Evolutionary conservation across 2,329 filamentous ascomycete genomes (phyloP), one percentile per base, ranked within the genome.

Genomic region (Penicillium crustosum): DNA sequence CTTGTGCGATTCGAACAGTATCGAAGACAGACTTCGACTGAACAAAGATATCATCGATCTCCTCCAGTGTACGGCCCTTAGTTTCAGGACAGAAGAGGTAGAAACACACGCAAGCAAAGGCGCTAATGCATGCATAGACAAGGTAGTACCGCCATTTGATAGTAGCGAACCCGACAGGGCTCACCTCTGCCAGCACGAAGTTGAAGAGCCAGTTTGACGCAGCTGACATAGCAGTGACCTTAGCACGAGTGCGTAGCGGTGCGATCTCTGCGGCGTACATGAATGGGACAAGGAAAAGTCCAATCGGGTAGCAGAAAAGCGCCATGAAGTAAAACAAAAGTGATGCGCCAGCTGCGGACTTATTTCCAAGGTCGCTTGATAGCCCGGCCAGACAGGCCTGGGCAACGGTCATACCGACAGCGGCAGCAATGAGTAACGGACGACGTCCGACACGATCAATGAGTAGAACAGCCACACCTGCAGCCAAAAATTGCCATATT

Each of bases 251-350:
- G 45, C 66, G 63, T 23, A 70, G 35, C 0, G 69, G 83, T 1
- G 82, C 82, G 9, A 86, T 76, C 67, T 86, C 83, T 1, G 83
- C 81, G 56, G 82, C 83, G 70, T 86, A 86, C 43, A 86, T 74
- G 72, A 85, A 86, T 64, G 84, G 85, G 45, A 82, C 79, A 2
- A 83, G 82, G 1, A 85, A 75, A 69, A 84, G 84, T 0, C 83
- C 83, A 57, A 86, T 82, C 0, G 82, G 83, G 38, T 84, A 81
- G 71, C 86, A 86, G 66, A 81, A 83, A 70, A 85, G 82, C 73
- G 83, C 86, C 35, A 85, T 69, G 69, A 83, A 86, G 52, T 86
- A 77, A 72, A 86, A 85, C 62, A 82, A 77, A 1, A 80, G 81
- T 1, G 80, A 81, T 0, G 77, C 80, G 41, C 84, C 79, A 60